phyloP scores from a whole-genome alignment of 2,329 filamentous ascomycete species.

The Aspergillus pseudoviridinutans region DNA sequence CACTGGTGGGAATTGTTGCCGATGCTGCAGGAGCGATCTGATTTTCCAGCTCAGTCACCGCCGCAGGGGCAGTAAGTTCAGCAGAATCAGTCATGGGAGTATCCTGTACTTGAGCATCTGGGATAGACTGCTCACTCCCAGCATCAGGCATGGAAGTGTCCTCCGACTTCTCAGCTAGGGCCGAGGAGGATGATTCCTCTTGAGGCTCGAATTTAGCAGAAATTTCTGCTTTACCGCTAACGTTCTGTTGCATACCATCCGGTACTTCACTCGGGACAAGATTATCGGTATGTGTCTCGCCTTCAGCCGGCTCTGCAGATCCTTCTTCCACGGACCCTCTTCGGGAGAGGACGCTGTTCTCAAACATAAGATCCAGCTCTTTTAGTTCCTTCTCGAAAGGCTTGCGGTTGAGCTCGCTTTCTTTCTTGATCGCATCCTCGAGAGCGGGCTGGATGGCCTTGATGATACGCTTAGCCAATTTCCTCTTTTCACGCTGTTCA shows the following conservation, averaged over 20 bases:
- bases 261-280: constrained; percentile 32
- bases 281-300: constrained; percentile 41
- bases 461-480: constrained; percentile 83
- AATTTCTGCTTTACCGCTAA: constrained; percentile 20
- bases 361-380: constrained; percentile 70
- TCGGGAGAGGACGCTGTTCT: constrained; percentile 57
- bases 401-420: constrained; percentile 73
- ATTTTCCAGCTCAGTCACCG: constrained; percentile 12
- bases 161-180: constrained; percentile 6
- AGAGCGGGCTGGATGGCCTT: constrained; percentile 75
- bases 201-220: constrained; percentile 21
- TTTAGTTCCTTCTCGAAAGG: constrained; percentile 66
- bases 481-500: constrained; percentile 76
- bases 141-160: constrained; percentile 13
- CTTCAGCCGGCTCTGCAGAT: constrained; percentile 40
- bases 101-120: constrained; percentile 7
- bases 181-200: constrained; percentile 17
- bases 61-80: constrained; percentile 3
- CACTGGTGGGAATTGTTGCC: constrained; percentile 36
- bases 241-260: constrained; percentile 24
- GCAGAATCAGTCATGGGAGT: constrained; percentile 4
- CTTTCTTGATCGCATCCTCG: constrained; percentile 71
- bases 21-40: constrained; percentile 12
- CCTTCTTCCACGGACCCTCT: constrained; percentile 39
- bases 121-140: constrained; percentile 4